Evolutionary conservation across 129 eudicot genomes (phyloP).

Genomic region (Flaveria sonorensis): DNA sequence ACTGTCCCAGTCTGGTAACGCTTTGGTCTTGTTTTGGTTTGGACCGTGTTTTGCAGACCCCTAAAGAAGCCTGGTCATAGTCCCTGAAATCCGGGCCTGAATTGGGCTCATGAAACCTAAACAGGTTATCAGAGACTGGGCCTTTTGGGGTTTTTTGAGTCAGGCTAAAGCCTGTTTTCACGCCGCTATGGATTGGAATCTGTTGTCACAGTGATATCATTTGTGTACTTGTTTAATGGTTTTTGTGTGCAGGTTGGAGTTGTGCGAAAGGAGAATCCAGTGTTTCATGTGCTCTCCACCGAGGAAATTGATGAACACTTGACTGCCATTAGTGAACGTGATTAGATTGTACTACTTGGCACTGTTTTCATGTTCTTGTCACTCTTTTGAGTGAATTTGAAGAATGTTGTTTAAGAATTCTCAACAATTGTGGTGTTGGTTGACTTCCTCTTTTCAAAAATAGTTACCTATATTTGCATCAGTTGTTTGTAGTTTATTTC

Average conservation of each 20-base stretch:
- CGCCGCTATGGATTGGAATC: not conserved
- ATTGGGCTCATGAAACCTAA: not conserved
- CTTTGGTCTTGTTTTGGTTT: not conserved
- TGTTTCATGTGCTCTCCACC: slow-evolving; percentile 71
- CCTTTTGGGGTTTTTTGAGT: not conserved
- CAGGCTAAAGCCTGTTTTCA: not conserved
- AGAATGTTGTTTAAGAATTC: slow-evolving; percentile 27
- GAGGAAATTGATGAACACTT: slow-evolving; percentile 97
- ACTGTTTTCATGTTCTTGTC: slow-evolving; percentile 14
- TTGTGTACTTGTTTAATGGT: not conserved
- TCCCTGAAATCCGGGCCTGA: not conserved
- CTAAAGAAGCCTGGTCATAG: not conserved
- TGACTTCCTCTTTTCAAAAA: slow-evolving; percentile 15
- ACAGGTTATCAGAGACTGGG: not conserved
- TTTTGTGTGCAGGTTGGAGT: slow-evolving; percentile 78
- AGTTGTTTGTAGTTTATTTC: slow-evolving; percentile 18
- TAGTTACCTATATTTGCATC: slow-evolving; percentile 18
- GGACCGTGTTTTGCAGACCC: not conserved
- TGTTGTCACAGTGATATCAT: not conserved
- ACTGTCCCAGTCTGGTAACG: not conserved
- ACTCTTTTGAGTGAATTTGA: slow-evolving; percentile 1
- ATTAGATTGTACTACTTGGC: slow-evolving; percentile 26
- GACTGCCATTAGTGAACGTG: slow-evolving; percentile 97
- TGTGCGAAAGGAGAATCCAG: slow-evolving; percentile 72
- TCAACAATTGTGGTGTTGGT: not conserved